Percentiles rank a stretch among this genome's conserved stretches.
phyloP scores from a whole-genome alignment of 2,329 filamentous ascomycete genomes.

The Verticillium albo-atrum region DNA sequence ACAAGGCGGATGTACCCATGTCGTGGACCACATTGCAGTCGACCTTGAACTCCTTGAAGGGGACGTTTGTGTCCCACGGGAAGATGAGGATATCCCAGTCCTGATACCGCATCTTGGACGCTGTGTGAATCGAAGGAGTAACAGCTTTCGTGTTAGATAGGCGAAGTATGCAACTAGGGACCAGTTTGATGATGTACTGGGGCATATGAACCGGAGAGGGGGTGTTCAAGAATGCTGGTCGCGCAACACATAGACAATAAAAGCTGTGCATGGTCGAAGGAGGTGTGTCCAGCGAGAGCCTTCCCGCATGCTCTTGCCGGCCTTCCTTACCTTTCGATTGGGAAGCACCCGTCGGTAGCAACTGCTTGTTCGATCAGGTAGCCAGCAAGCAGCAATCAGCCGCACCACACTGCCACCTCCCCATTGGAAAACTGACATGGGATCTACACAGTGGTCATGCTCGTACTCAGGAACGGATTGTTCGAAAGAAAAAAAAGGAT shows the following conservation, averaged over 20 bases:
- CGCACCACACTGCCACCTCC: neutral
- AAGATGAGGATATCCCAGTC: conserved; percentile 86
- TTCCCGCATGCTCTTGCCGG: too few relatives aligned
- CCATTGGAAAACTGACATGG: neutral
- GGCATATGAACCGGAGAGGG: neutral
- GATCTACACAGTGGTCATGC: neutral
- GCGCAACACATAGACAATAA: too few relatives aligned
- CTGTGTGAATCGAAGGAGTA: conserved; percentile 7
- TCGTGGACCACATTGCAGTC: conserved; percentile 66
- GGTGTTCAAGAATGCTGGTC: too few relatives aligned
- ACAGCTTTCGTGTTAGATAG: neutral
- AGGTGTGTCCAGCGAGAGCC: too few relatives aligned
- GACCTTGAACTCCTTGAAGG: conserved; percentile 78
- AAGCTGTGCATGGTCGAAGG: too few relatives aligned
- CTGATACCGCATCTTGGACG: conserved; percentile 68
- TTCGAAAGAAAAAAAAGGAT: neutral
- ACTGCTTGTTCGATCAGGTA: too few relatives aligned
- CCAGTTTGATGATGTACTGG: too few relatives aligned
- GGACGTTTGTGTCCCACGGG: conserved; percentile 59
- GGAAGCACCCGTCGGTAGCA: too few relatives aligned
- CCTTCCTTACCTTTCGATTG: too few relatives aligned
- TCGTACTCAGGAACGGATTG: neutral
- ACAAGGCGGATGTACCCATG: conserved; percentile 30
- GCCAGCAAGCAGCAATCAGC: too few relatives aligned
- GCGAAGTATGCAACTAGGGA: too few relatives aligned